A percentile compares a stretch with the other conserved stretches of the same genome.
These are phyloP conservation scores for Cnidoscolus chayamansa DNA, from an alignment of 441 rosid genomes.

Conservation along the genomic window DNA sequence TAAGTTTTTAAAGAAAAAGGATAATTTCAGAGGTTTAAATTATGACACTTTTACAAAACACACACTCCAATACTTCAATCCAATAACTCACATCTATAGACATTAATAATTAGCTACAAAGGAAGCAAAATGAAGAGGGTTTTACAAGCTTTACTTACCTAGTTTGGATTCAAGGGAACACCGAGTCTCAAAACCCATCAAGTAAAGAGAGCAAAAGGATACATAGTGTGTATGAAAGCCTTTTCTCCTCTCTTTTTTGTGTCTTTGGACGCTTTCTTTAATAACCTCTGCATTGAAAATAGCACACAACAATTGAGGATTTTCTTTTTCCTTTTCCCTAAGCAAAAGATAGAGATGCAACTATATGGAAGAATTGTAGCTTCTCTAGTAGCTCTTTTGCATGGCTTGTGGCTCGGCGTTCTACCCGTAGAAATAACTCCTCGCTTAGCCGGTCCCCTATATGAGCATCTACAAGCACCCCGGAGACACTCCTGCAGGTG, in stretches of 20 bases:
- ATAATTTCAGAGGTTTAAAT: too few relatives aligned
- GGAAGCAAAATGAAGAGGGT: background rate
- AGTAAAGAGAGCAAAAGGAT: slow-evolving; percentile 4
- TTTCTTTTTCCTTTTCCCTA: background rate
- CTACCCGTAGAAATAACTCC: slow-evolving; percentile 60
- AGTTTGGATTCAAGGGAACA: slow-evolving; percentile 30
- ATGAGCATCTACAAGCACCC: slow-evolving; percentile 90
- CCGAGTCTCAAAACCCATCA: slow-evolving; percentile 15
- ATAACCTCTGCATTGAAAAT: slow-evolving; percentile 1
- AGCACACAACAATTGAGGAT: slow-evolving; percentile 6
- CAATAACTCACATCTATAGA: background rate
- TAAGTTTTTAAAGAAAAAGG: too few relatives aligned
- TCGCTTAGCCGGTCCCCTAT: slow-evolving; percentile 74
- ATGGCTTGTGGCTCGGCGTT: slow-evolving; percentile 52
- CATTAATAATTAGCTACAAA: background rate
- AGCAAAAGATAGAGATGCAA: slow-evolving; percentile 69
- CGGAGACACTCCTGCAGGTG: slow-evolving; percentile 72
- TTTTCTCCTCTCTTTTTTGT: background rate
- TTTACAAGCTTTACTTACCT: slow-evolving; percentile 12
- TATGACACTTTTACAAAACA: background rate
- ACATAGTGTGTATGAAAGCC: background rate
- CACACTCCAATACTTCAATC: slow-evolving; percentile 2
- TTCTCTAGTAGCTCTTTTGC: slow-evolving; percentile 78
- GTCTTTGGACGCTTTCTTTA: background rate
- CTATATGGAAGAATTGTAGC: slow-evolving; percentile 81